A percentile compares a stretch with the other conserved stretches of the same genome.
Conservation (phyloP, 805 yeast genomes). For the Yarrowia keelungensis region DNA sequence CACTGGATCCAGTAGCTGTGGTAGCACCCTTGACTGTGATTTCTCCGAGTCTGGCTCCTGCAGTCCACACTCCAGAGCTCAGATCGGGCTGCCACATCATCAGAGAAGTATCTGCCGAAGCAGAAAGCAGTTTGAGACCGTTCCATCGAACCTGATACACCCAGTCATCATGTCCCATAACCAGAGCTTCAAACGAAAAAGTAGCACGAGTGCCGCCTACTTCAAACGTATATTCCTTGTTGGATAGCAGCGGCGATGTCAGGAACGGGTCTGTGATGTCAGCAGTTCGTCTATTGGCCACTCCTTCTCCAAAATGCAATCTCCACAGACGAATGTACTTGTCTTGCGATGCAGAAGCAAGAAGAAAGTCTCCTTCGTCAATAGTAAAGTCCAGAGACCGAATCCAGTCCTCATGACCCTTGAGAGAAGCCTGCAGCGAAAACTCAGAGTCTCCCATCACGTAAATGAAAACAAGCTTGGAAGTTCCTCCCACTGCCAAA, state of each 20-base stretch:
- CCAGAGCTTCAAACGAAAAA: constrained; percentile 85
- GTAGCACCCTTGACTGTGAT: constrained; percentile 95
- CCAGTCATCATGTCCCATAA: constrained; percentile 99
- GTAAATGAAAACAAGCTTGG: constrained; percentile 59
- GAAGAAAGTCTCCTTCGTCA: constrained; percentile 58
- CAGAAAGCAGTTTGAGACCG: constrained; percentile 69
- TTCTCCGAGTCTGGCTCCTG: constrained; percentile 83
- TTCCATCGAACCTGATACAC: constrained; percentile 82
- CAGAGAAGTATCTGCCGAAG: constrained; percentile 91
- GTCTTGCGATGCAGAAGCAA: constrained; percentile 94
- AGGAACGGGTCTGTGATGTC: constrained; percentile 44
- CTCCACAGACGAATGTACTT: constrained; percentile 92
- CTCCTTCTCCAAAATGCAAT: constrained; percentile 49
- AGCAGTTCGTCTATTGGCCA: constrained; percentile 57
- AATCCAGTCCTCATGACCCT: constrained; percentile 98
- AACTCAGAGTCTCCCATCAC: constrained; percentile 45
- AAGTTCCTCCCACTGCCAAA: constrained; percentile 51
- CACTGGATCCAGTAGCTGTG: constrained; percentile 95
- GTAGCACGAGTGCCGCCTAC: constrained; percentile 45
- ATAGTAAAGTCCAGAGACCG: constrained; percentile 65
- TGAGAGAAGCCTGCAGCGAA: constrained; percentile 59
- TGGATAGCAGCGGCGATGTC: constrained; percentile 57
- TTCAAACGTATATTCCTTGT: constrained; percentile 72
- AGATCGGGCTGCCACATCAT: constrained; percentile 94
- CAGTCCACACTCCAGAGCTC: constrained; percentile 88